Conservation (phyloP, 306 rosid genomes). For the Casuarina cunninghamiana region DNA sequence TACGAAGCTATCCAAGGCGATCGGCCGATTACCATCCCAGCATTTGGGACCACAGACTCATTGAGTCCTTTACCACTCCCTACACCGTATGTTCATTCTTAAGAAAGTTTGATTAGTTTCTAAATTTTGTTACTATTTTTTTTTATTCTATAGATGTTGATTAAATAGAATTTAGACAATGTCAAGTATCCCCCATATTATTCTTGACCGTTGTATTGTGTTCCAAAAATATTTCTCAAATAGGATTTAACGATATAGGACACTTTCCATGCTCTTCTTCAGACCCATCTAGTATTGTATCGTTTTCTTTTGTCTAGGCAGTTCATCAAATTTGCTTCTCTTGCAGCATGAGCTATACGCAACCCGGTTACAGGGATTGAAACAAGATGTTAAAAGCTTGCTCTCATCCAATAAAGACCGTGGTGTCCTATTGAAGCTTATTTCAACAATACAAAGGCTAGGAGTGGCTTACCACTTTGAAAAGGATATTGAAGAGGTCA, state of each 20-base stretch:
- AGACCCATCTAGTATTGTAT: no score
- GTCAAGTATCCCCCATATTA: neutral
- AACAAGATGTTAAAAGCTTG: neutral
- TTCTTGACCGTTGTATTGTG: no score
- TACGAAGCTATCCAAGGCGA: slow-evolving; percentile 9
- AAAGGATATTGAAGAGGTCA: slow-evolving; percentile 17
- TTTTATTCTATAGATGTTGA: no score
- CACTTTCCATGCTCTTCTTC: no score
- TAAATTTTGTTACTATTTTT: no score
- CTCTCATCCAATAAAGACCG: neutral
- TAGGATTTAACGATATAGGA: no score
- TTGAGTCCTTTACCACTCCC: slow-evolving; percentile 17
- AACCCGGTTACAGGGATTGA: slow-evolving; percentile 17
- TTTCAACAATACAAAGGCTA: slow-evolving; percentile 20
- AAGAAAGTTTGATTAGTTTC: no score
- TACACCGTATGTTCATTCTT: no score
- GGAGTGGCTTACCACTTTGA: slow-evolving; percentile 35
- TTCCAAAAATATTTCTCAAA: no score
- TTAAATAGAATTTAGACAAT: no score
- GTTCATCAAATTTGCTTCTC: no score
- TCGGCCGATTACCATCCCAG: slow-evolving; percentile 33
- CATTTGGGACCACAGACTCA: slow-evolving; percentile 24
- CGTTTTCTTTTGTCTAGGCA: no score
- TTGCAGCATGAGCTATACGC: slow-evolving; percentile 25
- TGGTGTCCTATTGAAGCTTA: neutral